Evolutionary conservation across 2,329 filamentous ascomycete species (phyloP).

Genomic region (Trichoderma brevicompactum): DNA sequence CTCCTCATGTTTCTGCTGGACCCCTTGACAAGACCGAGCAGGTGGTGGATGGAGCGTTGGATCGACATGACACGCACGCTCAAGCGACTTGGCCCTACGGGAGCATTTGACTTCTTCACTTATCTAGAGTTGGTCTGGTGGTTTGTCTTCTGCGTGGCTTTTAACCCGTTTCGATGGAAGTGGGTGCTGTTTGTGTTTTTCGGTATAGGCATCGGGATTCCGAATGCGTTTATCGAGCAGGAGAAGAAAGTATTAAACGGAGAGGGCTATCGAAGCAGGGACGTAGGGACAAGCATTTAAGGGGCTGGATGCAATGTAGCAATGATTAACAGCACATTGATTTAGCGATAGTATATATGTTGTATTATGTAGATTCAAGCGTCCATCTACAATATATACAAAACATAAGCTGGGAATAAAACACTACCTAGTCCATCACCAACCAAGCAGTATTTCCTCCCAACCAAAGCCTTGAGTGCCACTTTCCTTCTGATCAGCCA

Average conservation of each 20-base stretch:
- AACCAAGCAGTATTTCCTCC: neutral
- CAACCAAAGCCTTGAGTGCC: neutral
- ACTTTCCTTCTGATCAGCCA: neutral
- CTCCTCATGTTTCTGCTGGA: constrained; percentile 85
- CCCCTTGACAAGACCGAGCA: constrained; percentile 71
- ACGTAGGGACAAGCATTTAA: constrained; percentile 28
- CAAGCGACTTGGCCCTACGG: constrained; percentile 70
- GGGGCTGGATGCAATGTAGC: neutral
- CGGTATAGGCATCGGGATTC: constrained; percentile 70
- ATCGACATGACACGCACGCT: constrained; percentile 79
- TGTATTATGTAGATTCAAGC: constrained; percentile 26
- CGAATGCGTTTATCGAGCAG: constrained; percentile 65
- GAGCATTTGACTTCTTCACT: constrained; percentile 87
- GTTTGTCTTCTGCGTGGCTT: constrained; percentile 76
- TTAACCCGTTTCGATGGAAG: constrained; percentile 91
- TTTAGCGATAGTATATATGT: neutral
- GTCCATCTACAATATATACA: constrained; percentile 7
- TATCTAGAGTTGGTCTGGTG: constrained; percentile 85
- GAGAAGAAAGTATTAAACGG: constrained; percentile 67
- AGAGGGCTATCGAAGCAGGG: constrained; percentile 42
- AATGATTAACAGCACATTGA: neutral
- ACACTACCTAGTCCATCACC: neutral
- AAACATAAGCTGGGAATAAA: neutral
- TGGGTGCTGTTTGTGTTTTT: constrained; percentile 85
- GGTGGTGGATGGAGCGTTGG: constrained; percentile 81